These are phyloP conservation scores for Acacia melanoxylon DNA, from an alignment of 306 rosid species.

Conservation along the genomic window DNA sequence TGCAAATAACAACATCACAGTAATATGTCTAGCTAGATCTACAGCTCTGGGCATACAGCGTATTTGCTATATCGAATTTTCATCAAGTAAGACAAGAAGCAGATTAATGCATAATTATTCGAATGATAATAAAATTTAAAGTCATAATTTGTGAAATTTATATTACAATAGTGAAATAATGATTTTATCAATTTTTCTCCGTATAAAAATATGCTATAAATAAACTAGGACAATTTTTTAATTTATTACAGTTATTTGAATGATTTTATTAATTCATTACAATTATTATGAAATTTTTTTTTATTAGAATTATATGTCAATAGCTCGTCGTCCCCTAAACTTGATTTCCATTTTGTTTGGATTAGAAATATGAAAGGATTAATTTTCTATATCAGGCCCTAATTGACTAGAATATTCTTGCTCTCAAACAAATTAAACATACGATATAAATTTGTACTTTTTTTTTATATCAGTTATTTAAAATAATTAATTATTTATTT, in stretches of 20 bases:
- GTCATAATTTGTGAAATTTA: too few species aligned
- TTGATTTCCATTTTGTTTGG: neutral
- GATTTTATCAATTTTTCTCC: neutral
- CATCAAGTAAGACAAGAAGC: too few species aligned
- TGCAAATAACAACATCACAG: too few species aligned
- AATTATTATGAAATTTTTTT: too few species aligned
- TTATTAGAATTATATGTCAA: neutral
- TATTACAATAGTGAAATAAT: neutral
- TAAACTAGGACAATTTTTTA: neutral
- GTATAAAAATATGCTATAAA: neutral
- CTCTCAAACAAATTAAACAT: neutral
- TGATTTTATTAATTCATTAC: too few species aligned
- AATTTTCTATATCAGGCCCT: neutral
- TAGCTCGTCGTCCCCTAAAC: too few species aligned
- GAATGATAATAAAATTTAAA: too few species aligned
- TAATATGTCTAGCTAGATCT: too few species aligned
- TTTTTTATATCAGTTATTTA: neutral
- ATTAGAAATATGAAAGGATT: neutral
- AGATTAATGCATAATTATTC: too few species aligned
- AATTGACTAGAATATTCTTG: constrained; percentile 12
- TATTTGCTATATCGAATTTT: too few species aligned
- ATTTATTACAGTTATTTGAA: too few species aligned
- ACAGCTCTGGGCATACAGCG: too few species aligned
- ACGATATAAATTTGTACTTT: neutral
- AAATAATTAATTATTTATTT: neutral